These are phyloP conservation scores for Galerina marginata DNA, from an alignment of 768 basidiomycete species.

Conservation along the genomic window DNA sequence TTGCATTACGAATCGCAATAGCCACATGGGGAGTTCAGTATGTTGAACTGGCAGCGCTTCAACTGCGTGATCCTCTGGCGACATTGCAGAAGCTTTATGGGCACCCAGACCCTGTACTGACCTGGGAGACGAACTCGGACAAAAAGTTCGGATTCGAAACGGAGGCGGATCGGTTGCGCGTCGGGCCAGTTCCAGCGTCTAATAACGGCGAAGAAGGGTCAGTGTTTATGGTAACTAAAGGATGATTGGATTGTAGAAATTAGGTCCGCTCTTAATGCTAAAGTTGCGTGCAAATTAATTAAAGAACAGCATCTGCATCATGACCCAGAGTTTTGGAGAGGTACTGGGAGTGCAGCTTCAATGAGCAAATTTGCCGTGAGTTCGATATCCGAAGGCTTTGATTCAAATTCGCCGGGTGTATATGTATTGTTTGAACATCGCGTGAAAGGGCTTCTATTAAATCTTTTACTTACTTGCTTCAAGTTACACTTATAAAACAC, in stretches of 20 bases:
- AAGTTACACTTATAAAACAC: too few relatives aligned
- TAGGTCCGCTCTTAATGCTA: too few relatives aligned
- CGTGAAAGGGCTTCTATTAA: too few relatives aligned
- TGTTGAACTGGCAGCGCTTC: background rate
- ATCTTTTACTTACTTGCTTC: too few relatives aligned
- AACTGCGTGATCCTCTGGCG: background rate
- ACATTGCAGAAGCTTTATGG: conserved; percentile 2
- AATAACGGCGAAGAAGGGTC: background rate
- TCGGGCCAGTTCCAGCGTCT: background rate
- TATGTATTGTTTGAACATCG: too few relatives aligned
- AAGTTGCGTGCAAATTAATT: too few relatives aligned
- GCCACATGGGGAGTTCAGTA: conserved; percentile 1
- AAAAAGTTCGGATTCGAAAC: conserved; percentile 2
- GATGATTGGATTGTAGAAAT: background rate
- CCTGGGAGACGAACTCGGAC: background rate
- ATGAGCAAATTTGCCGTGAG: too few relatives aligned
- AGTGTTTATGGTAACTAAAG: background rate
- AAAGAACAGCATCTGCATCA: too few relatives aligned
- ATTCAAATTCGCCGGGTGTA: too few relatives aligned
- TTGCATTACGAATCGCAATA: background rate
- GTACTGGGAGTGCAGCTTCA: too few relatives aligned
- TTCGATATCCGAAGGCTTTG: too few relatives aligned
- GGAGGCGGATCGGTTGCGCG: conserved; percentile 5
- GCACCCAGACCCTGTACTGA: background rate
- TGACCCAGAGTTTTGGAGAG: too few relatives aligned